Evolutionary conservation across 2,329 filamentous ascomycete species (phyloP), one percentile per base, ranked within the genome.

Genomic region (Fusarium annulatum): DNA sequence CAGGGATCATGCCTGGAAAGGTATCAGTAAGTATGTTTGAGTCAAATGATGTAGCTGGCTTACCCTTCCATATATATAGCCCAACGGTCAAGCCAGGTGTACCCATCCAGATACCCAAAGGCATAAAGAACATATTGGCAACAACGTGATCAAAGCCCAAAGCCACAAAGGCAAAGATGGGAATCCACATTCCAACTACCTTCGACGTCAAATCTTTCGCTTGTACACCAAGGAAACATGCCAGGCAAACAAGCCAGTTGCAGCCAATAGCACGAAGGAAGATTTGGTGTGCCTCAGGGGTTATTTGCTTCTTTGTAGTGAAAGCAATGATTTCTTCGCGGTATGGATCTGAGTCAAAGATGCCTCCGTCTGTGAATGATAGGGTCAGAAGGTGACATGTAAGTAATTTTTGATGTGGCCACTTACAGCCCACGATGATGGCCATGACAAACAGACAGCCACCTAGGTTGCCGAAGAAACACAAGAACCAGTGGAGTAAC

Each of bases 241-340:
- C 86, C 16, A 89, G 79, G 67, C 86, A 88, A 16, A 90, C 88
- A 1, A 90, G 84, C 88, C 87, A 90, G 78, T 89, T 89, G 65
- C 85, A 86, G 23, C 88, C 86, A 56, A 90, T 88, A 3, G 80
- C 88, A 36, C 86, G 83, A 1, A 89, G 79, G 73, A 90, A 88
- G 48, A 90, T 86, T 58, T 86, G 83, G 57, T 88, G 83, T 79
- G 86, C 88, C 2, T 81, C 75, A 0, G 87, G 88, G 0, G 77
- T 82, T 11, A 88, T 78, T 64, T 85, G 85, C 73, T 89, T 90
- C 21, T 82, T 81, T 9, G 82, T 86, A 0, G 85, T 85, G 56
- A 85, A 87, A 2, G 80, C 77, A n/a, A 87, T 82, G 12, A 85
- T 85, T 61, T 86, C 81, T 1, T 81, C 79, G 52, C 79, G 81